phyloP scores from a whole-genome alignment of 2,329 filamentous ascomycete species.

The Ilyonectria robusta region DNA sequence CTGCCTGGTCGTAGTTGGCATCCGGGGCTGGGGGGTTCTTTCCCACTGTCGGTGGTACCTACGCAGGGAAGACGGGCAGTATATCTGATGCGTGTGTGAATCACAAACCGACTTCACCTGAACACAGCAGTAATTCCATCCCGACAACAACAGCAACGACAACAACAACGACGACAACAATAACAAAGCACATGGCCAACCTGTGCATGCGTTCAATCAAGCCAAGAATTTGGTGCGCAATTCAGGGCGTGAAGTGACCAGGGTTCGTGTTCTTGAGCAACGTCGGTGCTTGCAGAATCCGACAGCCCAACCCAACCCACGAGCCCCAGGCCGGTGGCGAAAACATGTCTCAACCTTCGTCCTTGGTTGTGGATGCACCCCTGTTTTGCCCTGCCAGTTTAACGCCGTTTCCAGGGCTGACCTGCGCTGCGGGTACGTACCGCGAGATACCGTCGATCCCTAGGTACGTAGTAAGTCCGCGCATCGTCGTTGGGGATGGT shows the following conservation, averaged over 20 bases:
- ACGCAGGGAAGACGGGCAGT: not conserved
- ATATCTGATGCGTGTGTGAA: not conserved
- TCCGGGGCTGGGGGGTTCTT: not conserved
- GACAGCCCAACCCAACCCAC: not conserved
- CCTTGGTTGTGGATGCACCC: not conserved
- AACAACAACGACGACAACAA: not conserved
- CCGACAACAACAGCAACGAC: not conserved
- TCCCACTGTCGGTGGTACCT: not conserved
- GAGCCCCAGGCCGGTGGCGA: constrained; percentile 8
- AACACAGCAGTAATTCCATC: constrained; percentile 2
- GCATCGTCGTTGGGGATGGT: not conserved
- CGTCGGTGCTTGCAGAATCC: not conserved
- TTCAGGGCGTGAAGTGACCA: constrained; percentile 14
- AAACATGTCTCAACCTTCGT: not conserved
- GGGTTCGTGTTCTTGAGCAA: constrained; percentile 6
- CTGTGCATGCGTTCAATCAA: not conserved
- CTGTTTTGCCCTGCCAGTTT: not conserved
- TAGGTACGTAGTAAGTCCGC: not conserved
- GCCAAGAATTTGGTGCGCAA: not conserved
- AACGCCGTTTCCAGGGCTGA: not conserved
- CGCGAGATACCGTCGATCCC: not conserved
- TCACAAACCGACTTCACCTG: not conserved
- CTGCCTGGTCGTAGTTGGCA: not conserved
- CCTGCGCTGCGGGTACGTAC: not conserved
- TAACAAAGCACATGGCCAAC: not conserved